Percentiles rank a stretch among this genome's conserved stretches.
Conservation (phyloP, 1,139 yeast species). For the Blastobotrys ciferrii region DNA sequence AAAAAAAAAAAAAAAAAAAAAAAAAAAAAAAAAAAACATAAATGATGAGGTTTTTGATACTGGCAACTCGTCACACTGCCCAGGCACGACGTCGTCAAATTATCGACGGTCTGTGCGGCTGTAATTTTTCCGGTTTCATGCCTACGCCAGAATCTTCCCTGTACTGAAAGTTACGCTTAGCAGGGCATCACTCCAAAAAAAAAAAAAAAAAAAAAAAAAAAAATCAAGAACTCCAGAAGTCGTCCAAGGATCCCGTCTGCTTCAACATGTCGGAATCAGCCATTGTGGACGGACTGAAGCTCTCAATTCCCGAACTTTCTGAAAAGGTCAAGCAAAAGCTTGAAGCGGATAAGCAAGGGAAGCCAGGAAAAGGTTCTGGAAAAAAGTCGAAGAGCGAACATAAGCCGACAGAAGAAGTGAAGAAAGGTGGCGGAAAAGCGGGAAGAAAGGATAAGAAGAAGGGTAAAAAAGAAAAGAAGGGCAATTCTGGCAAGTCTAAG, state of each 20-base stretch:
- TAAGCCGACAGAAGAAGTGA: conserved; percentile 15
- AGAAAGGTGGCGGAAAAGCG: conserved; percentile 9
- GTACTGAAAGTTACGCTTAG: conserved; percentile 2
- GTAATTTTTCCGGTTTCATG: neutral
- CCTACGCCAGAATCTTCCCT: neutral
- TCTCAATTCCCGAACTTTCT: conserved; percentile 21
- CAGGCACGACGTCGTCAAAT: no score
- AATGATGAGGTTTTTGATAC: no score
- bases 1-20: conserved; percentile 4
- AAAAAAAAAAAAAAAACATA: neutral
- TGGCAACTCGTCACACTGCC: no score
- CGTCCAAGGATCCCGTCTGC: neutral
- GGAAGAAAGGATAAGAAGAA: conserved; percentile 23
- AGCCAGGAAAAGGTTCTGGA: conserved; percentile 31
- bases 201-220: conserved; percentile 8
- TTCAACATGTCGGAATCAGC: conserved; percentile 10
- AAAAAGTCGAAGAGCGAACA: conserved; percentile 26
- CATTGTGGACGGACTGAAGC: conserved; percentile 16
- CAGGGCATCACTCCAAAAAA: conserved; percentile 9
- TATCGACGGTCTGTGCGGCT: no score
- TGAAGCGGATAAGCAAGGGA: conserved; percentile 14
- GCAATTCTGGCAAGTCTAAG: conserved; percentile 15
- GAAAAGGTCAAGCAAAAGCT: conserved; percentile 26
- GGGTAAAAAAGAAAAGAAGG: conserved; percentile 21
- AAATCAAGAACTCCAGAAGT: neutral